Evolutionary conservation across 129 eudicot genomes (phyloP).

Genomic region (Silybum marianum): DNA sequence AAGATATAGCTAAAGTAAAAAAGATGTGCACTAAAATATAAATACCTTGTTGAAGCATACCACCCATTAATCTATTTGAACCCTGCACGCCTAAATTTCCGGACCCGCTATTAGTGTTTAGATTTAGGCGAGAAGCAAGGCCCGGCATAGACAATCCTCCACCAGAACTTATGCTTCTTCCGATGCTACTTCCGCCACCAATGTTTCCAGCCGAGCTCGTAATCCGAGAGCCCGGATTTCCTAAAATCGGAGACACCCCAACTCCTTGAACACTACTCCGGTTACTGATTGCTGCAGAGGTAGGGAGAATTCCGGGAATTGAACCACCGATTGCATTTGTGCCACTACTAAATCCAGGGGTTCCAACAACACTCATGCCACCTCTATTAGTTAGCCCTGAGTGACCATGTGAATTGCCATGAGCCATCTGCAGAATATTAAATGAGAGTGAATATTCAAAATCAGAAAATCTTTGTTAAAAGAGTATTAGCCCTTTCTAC

Average conservation of each 20-base stretch:
- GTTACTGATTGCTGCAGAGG: slow-evolving; percentile 80
- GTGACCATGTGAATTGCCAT: slow-evolving; percentile 74
- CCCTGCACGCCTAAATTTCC: slow-evolving; percentile 83
- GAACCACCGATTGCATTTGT: slow-evolving; percentile 84
- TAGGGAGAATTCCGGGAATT: slow-evolving; percentile 82
- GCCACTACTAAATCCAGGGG: slow-evolving; percentile 68
- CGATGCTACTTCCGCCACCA: slow-evolving; percentile 74
- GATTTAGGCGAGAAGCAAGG: slow-evolving; percentile 75
- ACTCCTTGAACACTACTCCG: slow-evolving; percentile 74
- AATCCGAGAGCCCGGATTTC: slow-evolving; percentile 73
- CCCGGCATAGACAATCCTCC: slow-evolving; percentile 88
- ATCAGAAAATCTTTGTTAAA: not conserved
- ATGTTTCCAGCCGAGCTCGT: slow-evolving; percentile 75
- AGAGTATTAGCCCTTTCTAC: not conserved
- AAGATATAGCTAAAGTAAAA: not conserved
- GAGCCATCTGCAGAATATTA: slow-evolving; percentile 61
- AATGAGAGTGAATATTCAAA: not conserved
- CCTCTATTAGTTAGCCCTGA: slow-evolving; percentile 85
- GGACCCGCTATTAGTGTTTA: slow-evolving; percentile 66
- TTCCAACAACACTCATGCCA: slow-evolving; percentile 87
- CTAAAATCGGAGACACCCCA: slow-evolving; percentile 76
- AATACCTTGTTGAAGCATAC: slow-evolving; percentile 97
- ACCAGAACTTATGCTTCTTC: slow-evolving; percentile 82
- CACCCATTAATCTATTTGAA: slow-evolving; percentile 81
- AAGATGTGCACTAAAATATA: not conserved